A percentile compares a stretch with the other conserved stretches of the same genome.
These are phyloP conservation scores for Cystofilobasidium macerans DNA, from an alignment of 768 basidiomycete species.

Conservation along the genomic window DNA sequence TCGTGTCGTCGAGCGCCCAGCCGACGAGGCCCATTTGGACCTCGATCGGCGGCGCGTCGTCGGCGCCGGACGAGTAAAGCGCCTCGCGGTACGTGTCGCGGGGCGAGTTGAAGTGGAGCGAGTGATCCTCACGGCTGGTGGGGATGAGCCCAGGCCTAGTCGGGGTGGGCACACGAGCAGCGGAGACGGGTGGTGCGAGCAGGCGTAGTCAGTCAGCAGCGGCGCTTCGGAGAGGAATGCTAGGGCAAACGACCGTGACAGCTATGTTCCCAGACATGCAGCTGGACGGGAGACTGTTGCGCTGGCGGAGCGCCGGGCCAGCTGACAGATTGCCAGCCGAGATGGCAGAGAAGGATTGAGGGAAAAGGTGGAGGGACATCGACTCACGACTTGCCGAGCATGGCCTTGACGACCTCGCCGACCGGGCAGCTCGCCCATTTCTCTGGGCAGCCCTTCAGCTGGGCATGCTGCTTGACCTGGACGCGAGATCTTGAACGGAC, in stretches of 20 bases:
- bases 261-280: no score
- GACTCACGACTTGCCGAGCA: slow-evolving; percentile 15
- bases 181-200: not conserved
- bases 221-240: no score
- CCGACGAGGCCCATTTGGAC: slow-evolving; percentile 17
- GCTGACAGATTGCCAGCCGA: not conserved
- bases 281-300: not conserved
- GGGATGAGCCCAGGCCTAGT: slow-evolving; percentile 16
- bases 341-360: not conserved
- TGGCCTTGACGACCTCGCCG: slow-evolving; percentile 16
- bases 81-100: slow-evolving; percentile 12
- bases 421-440: slow-evolving; percentile 15
- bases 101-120: slow-evolving; percentile 11
- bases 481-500: slow-evolving; percentile 7
- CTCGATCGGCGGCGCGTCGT: slow-evolving; percentile 7
- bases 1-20: slow-evolving; percentile 24
- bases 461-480: slow-evolving; percentile 14
- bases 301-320: not conserved
- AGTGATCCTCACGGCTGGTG: slow-evolving; percentile 10
- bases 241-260: no score
- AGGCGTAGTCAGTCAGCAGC: not conserved
- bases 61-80: not conserved
- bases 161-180: not conserved
- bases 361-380: not conserved
- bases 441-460: slow-evolving; percentile 9